Conservation (phyloP, 2,329 filamentous ascomycete species). For the Chaetomium sp. region DNA sequence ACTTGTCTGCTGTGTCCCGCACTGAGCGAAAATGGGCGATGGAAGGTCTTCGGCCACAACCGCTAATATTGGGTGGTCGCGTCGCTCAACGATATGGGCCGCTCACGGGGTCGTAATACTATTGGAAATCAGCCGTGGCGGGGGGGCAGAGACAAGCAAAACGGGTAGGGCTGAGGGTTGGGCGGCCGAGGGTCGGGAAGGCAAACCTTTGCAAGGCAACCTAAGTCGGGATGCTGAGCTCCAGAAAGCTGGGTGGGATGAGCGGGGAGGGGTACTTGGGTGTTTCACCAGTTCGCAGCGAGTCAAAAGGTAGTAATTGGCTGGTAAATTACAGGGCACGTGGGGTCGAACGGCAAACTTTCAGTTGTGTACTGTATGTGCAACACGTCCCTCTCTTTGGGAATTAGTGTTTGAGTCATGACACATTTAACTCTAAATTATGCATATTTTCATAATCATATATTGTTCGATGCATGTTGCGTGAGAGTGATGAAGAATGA, state of each 20-base stretch:
- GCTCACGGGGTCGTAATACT: constrained; percentile 10
- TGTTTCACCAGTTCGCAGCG: constrained; percentile 12
- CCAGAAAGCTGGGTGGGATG: constrained; percentile 21
- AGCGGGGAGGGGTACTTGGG: constrained; percentile 15
- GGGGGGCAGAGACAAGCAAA: not conserved
- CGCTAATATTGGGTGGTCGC: not conserved
- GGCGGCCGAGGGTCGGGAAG: constrained; percentile 10
- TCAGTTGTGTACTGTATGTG: no score
- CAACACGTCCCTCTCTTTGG: no score
- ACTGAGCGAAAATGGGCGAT: constrained; percentile 6
- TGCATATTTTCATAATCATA: no score
- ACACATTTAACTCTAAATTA: no score
- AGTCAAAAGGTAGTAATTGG: not conserved
- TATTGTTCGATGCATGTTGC: no score
- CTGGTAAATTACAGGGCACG: constrained; percentile 6
- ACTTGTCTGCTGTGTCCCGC: constrained; percentile 12
- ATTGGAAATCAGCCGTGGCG: not conserved
- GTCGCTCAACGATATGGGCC: not conserved
- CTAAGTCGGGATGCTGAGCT: constrained; percentile 12
- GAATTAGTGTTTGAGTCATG: no score
- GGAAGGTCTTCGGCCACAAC: constrained; percentile 1
- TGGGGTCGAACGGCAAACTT: not conserved
- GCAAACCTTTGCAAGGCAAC: not conserved
- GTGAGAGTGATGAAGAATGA: no score
- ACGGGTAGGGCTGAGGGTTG: constrained; percentile 28